phyloP scores from a whole-genome alignment of 768 basidiomycete species.

The Hygrophorus russula region DNA sequence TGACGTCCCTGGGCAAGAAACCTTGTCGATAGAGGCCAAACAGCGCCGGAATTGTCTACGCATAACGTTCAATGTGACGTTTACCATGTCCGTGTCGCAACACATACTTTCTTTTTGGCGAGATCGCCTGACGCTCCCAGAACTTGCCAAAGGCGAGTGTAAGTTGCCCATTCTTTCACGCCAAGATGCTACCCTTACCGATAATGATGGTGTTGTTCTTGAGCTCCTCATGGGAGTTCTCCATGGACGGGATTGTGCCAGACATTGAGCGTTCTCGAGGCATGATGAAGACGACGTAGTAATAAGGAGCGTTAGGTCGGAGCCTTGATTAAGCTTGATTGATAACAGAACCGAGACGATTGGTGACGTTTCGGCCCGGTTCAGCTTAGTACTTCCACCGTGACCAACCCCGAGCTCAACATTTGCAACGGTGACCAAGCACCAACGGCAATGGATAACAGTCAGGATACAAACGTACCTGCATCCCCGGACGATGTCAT shows the following conservation, averaged over 20 bases:
- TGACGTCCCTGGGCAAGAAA: slow-evolving; percentile 72
- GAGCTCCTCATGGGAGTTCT: slow-evolving; percentile 56
- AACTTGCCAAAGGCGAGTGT: slow-evolving; percentile 35
- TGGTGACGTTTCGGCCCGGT: slow-evolving; percentile 10
- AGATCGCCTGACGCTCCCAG: slow-evolving; percentile 95
- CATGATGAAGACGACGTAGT: slow-evolving; percentile 20
- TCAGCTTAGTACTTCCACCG: slow-evolving; percentile 9
- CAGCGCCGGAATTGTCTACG: slow-evolving; percentile 88
- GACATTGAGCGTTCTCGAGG: slow-evolving; percentile 47
- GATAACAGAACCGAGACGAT: background rate
- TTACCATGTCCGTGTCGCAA: background rate
- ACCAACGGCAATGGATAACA: no score
- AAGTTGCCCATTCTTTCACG: slow-evolving; percentile 3
- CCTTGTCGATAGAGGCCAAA: slow-evolving; percentile 78
- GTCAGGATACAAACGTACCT: slow-evolving; percentile 10
- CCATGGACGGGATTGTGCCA: slow-evolving; percentile 88
- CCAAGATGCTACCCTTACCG: slow-evolving; percentile 37
- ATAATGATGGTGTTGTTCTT: slow-evolving; percentile 85
- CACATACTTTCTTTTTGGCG: slow-evolving; percentile 89
- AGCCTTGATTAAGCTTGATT: slow-evolving; percentile 8
- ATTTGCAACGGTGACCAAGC: slow-evolving; percentile 16
- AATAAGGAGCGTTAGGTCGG: background rate
- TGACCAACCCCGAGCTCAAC: slow-evolving; percentile 1
- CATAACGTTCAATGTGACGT: slow-evolving; percentile 4
- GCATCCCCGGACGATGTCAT: slow-evolving; percentile 41